phyloP scores from a whole-genome alignment of 176 grass and related monocot genomes.

The Oryza australiensis region DNA sequence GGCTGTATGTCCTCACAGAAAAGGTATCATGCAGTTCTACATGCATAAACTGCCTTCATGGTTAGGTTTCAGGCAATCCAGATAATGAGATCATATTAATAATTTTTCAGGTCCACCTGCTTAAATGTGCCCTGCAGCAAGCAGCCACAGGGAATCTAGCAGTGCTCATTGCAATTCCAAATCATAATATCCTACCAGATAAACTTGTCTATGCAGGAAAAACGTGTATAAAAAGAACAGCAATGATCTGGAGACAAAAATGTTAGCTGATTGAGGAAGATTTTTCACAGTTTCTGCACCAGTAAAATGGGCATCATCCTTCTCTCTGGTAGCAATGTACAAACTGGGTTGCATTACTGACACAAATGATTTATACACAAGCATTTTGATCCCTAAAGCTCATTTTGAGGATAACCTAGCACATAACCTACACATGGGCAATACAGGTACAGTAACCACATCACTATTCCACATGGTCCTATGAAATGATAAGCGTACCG shows the following conservation, averaged over 20 bases:
- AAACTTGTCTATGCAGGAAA: background rate
- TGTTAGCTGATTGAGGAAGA: background rate
- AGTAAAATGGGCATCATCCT: conserved; percentile 1
- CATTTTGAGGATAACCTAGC: conserved; percentile 14
- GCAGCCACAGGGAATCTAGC: conserved; percentile 23
- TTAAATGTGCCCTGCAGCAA: conserved; percentile 46
- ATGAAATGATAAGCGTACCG: conserved; percentile 55
- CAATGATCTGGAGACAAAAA: conserved; percentile 16
- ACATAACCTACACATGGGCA: conserved; percentile 32
- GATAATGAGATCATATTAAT: conserved; percentile 27
- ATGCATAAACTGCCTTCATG: conserved; percentile 31
- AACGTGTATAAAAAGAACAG: background rate
- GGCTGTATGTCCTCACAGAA: background rate
- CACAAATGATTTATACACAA: conserved; percentile 51
- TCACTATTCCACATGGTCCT: conserved; percentile 25
- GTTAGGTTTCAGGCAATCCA: conserved; percentile 13
- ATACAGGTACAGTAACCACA: conserved; percentile 1
- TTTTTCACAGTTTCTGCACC: conserved; percentile 26
- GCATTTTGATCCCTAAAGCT: conserved; percentile 16
- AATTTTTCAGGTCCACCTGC: conserved; percentile 37
- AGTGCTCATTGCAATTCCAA: conserved; percentile 11
- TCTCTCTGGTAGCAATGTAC: conserved; percentile 31
- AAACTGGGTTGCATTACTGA: conserved; percentile 39
- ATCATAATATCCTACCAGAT: conserved; percentile 9
- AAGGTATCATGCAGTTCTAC: background rate